phyloP scores from a whole-genome alignment of 306 rosid species.

The Castanospermum australe region DNA sequence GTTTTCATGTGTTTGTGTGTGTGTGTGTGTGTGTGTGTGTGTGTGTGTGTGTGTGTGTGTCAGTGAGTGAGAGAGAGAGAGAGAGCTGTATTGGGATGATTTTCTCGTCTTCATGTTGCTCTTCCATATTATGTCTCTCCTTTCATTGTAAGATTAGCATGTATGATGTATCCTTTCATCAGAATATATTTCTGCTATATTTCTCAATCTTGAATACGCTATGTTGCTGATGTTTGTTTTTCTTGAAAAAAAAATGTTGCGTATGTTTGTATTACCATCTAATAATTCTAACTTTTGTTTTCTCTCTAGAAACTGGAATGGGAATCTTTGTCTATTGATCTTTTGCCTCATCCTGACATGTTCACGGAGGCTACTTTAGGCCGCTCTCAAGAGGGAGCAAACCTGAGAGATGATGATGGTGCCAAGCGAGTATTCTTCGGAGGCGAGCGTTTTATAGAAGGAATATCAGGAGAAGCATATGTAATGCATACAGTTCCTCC shows the following conservation, averaged over 20 bases:
- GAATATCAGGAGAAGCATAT: slow-evolving; percentile 92
- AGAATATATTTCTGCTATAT: background rate
- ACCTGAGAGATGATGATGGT: slow-evolving; percentile 87
- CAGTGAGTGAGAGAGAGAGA: too few relatives aligned
- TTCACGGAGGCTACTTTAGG: slow-evolving; percentile 83
- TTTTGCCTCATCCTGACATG: slow-evolving; percentile 99
- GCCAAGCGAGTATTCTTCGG: slow-evolving; percentile 96
- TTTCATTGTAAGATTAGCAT: background rate
- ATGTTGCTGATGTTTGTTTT: slow-evolving; percentile 22
- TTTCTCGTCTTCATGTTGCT: slow-evolving; percentile 20
- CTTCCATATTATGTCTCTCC: background rate
- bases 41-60: background rate
- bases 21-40: background rate
- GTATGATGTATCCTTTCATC: background rate
- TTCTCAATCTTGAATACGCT: slow-evolving; percentile 15
- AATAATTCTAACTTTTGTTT: slow-evolving; percentile 24
- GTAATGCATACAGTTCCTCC: slow-evolving; percentile 45
- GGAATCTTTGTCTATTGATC: slow-evolving; percentile 94
- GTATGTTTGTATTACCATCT: slow-evolving; percentile 24
- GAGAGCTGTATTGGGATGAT: background rate
- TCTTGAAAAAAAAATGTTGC: too few relatives aligned
- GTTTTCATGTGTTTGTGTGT: background rate
- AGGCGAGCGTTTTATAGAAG: slow-evolving; percentile 93
- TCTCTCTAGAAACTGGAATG: slow-evolving; percentile 79
- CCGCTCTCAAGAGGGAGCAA: slow-evolving; percentile 51